A percentile compares a stretch with the other conserved stretches of the same genome.
Evolutionary conservation across 177 flowering plant species (phyloP).

Genomic region (Vitis hybrid): DNA sequence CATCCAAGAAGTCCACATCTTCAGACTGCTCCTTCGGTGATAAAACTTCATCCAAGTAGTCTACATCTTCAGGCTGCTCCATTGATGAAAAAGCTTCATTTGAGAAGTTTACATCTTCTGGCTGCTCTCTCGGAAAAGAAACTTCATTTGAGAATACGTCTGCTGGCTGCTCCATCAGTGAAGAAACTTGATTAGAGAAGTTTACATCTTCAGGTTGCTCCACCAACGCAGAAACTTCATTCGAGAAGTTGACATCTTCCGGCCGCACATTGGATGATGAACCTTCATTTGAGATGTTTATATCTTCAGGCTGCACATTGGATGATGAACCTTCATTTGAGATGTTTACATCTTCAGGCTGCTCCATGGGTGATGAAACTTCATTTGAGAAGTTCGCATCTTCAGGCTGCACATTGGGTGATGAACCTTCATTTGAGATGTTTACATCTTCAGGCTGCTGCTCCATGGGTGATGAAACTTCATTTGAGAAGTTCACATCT

Average conservation of each 20-base stretch:
- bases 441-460: too few relatives aligned
- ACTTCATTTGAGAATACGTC: constrained; percentile 1
- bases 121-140: not conserved
- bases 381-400: too few relatives aligned
- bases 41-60: constrained; percentile 7
- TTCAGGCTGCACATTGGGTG: too few relatives aligned
- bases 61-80: not conserved
- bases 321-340: too few relatives aligned
- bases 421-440: too few relatives aligned
- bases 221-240: not conserved
- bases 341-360: too few relatives aligned
- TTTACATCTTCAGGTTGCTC: constrained; percentile 1
- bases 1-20: constrained; percentile 5
- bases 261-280: too few relatives aligned
- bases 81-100: not conserved
- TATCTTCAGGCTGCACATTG: too few relatives aligned
- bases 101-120: not conserved
- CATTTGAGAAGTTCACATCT: too few relatives aligned
- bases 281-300: too few relatives aligned
- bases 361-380: too few relatives aligned
- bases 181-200: constrained; percentile 7
- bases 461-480: too few relatives aligned
- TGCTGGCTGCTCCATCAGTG: not conserved
- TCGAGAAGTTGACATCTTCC: not conserved
- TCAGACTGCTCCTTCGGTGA: not conserved